Base-by-base conservation (phyloP, 495 filamentous ascomycete genomes). In the Rostrohypoxylon terebratum region DNA sequence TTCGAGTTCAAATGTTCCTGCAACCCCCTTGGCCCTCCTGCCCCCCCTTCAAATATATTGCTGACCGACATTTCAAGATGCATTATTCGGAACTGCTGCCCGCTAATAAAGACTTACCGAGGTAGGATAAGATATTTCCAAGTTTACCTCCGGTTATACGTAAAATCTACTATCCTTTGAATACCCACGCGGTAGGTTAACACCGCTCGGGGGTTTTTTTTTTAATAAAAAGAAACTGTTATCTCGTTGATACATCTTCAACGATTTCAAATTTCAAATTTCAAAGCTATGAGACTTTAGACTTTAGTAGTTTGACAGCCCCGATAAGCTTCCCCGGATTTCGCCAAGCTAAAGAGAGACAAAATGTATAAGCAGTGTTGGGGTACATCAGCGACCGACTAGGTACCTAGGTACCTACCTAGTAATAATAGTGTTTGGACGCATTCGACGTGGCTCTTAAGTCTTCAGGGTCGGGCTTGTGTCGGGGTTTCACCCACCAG, bases 271-370 rank as follows among this genome's bases (percentile, higher is more conserved):
- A 28, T 3, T 28, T 28, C 28, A 3, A 28, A 28, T n/a, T n/a
- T n/a, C n/a, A n/a, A n/a, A n/a, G n/a, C n/a, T n/a, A n/a, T n/a
- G n/a, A n/a, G n/a, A n/a, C n/a, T n/a, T n/a, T n/a, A n/a, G 42
- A 23, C 10, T 33, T 53, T 36, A 13, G 20, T 53, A 31, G 31
- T 13, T 51, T 54, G 14, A 10, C 34, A 50, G 40, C 10, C 58
- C 58, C 51, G 14, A 10, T 45, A 42, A 40, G n/a, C 58, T 63
- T 59, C 59, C 66, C 66, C 59, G 20, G 68, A 47, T 70, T 70
- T 64, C 42, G 42, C 42, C 42, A n/a, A 45, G 5, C 16, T 45
- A 45, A 20, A 45, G 40, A 44, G 40, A 44, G 14, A 44, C 40
- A 44, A 1, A 44, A 1, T 45, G 16, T 45, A n/a, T 45, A 20